Percentiles rank a stretch among this genome's conserved stretches.
Evolutionary conservation across 2,329 filamentous ascomycete species (phyloP).

Genomic region (Trichoderma atrobrunneum): DNA sequence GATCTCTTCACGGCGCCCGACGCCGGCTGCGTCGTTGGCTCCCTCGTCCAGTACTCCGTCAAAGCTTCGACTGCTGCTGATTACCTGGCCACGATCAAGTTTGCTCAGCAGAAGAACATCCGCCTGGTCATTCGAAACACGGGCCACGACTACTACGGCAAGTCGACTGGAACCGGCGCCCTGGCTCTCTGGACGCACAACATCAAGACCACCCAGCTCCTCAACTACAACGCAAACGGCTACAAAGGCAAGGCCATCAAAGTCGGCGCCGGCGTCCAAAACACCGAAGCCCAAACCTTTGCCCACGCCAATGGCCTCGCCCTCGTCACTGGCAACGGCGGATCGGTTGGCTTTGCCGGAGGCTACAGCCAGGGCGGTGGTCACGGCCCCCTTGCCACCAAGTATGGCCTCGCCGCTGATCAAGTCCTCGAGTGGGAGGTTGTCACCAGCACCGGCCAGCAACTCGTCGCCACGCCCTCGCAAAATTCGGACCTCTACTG

Average conservation of each 20-base stretch:
- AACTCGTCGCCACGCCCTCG: slow-evolving; percentile 46
- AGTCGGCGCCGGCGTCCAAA: slow-evolving; percentile 53
- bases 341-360: slow-evolving; percentile 55
- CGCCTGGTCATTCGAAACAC: slow-evolving; percentile 38
- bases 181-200: slow-evolving; percentile 40
- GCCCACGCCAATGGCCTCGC: slow-evolving; percentile 45
- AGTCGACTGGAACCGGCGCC: slow-evolving; percentile 40
- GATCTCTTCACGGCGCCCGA: slow-evolving; percentile 1
- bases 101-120: slow-evolving; percentile 42
- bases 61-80: neutral
- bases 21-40: neutral
- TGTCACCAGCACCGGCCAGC: slow-evolving; percentile 48
- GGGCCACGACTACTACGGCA: slow-evolving; percentile 35
- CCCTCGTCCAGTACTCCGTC: slow-evolving; percentile 20
- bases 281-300: slow-evolving; percentile 43
- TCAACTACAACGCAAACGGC: slow-evolving; percentile 40
- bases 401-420: slow-evolving; percentile 59
- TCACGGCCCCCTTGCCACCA: slow-evolving; percentile 51
- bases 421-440: slow-evolving; percentile 56
- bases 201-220: slow-evolving; percentile 37
- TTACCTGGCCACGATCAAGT: slow-evolving; percentile 23
- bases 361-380: slow-evolving; percentile 62
- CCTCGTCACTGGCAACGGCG: slow-evolving; percentile 54
- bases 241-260: slow-evolving; percentile 54
- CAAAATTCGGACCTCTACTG: slow-evolving; percentile 60